Evolutionary conservation across 1,284 basidiomycete species (phyloP), one percentile per base, ranked within the genome.

Genomic region (Leccinum pallidistipes): DNA sequence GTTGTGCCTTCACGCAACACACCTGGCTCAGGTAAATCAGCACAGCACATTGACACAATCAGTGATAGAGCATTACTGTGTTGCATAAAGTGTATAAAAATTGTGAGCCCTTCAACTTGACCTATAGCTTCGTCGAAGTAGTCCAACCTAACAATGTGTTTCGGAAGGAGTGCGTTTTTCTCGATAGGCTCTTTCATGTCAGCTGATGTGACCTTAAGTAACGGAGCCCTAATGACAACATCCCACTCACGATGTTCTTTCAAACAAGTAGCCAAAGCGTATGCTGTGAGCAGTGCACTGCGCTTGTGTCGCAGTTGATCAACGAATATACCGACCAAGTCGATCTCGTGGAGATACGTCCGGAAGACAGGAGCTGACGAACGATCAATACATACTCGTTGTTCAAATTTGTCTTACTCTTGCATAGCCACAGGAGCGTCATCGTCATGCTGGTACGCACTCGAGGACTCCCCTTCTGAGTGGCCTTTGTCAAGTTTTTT

Each of bases 371-470:
- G 1, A n/a, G 57, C 67, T 68, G 10, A 51, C 1, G 47, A 49
- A 57, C n/a, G 5, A 29, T 45, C 11, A 45, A 14, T 68, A 2
- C 66, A 21, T 6, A 27, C 16, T 5, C 14, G 32, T 16, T 21
- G 1, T 8, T 56, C 12, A 21, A 43, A 36, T 4, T 3, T n/a
- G 1, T 29, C 63, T 29, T 18, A 64, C 66, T 53, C 7, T 68
- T 52, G 51, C 63, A 66, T 29, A 69, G 31, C 8, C 58, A 73
- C 29, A 29, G 29, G 29, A 29, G 29, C 29, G 29, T 29, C 29
- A 29, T 55, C 1, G 68, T 72, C n/a, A 63, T 62, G 27, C 63
- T 61, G 0, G 63, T 62, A 51, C 68, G 70, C 7, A 67, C 67
- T 24, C 55, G 56, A 5, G 36, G 12, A 31, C 58, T 55, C 12